Conservation (phyloP, 148 eudicot species). For the Rhododendron ovatum region DNA sequence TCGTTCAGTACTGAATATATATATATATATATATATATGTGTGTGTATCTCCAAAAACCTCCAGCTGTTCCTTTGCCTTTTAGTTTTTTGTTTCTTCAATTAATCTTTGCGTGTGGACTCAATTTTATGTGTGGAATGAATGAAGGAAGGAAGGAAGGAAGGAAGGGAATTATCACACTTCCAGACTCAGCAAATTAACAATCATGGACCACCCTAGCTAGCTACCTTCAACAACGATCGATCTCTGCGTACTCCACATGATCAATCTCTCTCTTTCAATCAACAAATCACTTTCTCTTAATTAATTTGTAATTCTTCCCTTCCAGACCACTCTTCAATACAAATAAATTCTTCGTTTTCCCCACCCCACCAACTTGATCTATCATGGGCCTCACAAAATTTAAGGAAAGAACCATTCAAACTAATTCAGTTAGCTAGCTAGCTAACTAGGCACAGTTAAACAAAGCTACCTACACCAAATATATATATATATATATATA, state of each 20-base stretch:
- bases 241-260: background rate
- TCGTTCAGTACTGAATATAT: background rate
- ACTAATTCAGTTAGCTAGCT: no score
- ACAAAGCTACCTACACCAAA: no score
- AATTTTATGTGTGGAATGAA: background rate
- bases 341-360: background rate
- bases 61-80: background rate
- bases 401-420: background rate
- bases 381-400: background rate
- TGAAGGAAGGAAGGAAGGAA: background rate
- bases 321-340: background rate
- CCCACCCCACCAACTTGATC: background rate
- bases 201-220: background rate
- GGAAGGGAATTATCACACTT: background rate
- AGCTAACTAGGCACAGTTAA: no score
- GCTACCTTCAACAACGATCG: conserved; percentile 7
- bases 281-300: no score
- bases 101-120: background rate
- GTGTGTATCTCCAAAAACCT: background rate
- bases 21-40: no score
- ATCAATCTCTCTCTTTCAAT: background rate
- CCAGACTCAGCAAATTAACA: background rate
- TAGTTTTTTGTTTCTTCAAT: no score
- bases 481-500: no score
- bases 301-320: background rate